Base-by-base conservation (phyloP, 2,329 filamentous ascomycete genomes). In the Setomelanomma holmii region DNA sequence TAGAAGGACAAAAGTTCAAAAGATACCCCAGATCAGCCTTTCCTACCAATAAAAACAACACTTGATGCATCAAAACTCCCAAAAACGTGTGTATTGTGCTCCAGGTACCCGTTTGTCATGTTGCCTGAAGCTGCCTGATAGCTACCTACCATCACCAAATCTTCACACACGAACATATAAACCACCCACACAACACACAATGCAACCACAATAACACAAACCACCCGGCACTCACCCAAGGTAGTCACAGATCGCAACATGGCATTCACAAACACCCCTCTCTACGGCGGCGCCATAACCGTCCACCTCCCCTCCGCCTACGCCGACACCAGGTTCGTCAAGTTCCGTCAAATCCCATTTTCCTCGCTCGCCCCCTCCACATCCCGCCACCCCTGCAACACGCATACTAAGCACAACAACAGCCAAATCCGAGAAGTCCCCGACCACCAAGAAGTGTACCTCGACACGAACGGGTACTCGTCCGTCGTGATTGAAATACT, bases 401-500 rank as follows among this genome's bases (percentile, higher is more conserved):
- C n/a, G n/a, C 55, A 45, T 56, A 39, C 53, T 53, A 27, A 59
- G 16, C 34, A 34, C 11, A 5, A 40, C 10, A n/a, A 40, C 60
- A 91, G 89, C 77, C 83, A 84, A 48, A 82, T 92, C 63, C 86
- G 89, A 58, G 84, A 91, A 76, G 86, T 93, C 4, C 89, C 89
- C 44, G 88, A 93, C 72, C 90, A 96, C 75, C 93, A 98, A 79
- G 93, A 97, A 80, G 89, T 97, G 63, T 96, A 87, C 78, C 88
- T 97, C 68, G 91, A 96, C 72, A 83, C 85, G 59, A 83, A 89
- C 57, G 92, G 91, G 43, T 93, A 93, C 74, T 91, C 90, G 3
- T 92, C 85, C 76, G 87, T 96, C 72, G 93, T 96, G 64, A 84
- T 97, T 75, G 93, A 98, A 67, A 91, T 98, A 68, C 89, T 90